These are phyloP conservation scores for Dryas drummondii DNA, from an alignment of 306 rosid genomes.

Conservation along the genomic window DNA sequence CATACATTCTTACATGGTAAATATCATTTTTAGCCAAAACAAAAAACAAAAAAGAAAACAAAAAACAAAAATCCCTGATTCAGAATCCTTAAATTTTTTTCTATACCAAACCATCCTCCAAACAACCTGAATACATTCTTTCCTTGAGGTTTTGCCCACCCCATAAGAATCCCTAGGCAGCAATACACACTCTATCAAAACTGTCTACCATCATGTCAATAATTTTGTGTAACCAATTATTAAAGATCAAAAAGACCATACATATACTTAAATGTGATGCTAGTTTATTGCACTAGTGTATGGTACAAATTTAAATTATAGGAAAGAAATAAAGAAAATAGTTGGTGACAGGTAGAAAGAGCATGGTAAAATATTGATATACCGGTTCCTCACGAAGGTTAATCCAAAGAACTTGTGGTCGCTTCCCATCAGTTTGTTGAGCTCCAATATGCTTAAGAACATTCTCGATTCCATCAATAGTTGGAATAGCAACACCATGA, in stretches of 20 bases:
- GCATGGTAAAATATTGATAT: slow-evolving; percentile 1
- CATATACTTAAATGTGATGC: neutral
- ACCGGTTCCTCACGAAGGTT: slow-evolving; percentile 96
- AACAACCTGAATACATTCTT: neutral
- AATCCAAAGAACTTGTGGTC: slow-evolving; percentile 69
- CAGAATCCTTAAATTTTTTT: neutral
- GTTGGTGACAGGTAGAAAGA: neutral
- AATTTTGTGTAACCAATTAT: neutral
- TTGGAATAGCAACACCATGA: slow-evolving; percentile 95
- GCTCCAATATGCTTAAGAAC: slow-evolving; percentile 80
- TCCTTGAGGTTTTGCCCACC: neutral
- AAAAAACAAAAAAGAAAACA: neutral
- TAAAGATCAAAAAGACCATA: neutral
- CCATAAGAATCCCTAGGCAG: neutral
- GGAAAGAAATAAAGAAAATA: neutral
- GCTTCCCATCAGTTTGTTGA: slow-evolving; percentile 39
- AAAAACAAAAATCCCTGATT: neutral
- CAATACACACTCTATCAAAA: neutral
- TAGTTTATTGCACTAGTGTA: neutral
- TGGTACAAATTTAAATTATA: neutral
- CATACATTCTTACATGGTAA: neutral
- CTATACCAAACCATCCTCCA: neutral
- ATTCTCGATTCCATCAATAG: slow-evolving; percentile 67
- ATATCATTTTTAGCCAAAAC: neutral
- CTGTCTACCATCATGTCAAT: neutral